Conservation (phyloP, 495 filamentous ascomycete genomes). For the Talaromyces wortmannii region DNA sequence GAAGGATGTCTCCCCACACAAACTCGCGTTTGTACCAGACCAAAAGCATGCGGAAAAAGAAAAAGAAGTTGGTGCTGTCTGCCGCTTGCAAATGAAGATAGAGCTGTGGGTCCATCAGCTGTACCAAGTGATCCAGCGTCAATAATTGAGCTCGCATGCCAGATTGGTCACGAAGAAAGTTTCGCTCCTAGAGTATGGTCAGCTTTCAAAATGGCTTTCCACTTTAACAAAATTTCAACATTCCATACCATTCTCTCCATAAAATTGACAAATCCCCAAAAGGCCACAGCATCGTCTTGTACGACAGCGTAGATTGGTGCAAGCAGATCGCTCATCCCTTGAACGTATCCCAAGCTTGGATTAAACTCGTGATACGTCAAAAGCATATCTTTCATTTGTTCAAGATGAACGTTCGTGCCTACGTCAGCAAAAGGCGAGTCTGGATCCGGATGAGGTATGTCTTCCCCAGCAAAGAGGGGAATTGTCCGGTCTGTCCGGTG, state of each 20-base stretch:
- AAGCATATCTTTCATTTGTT: slow-evolving; percentile 99
- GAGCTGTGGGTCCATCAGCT: slow-evolving; percentile 92
- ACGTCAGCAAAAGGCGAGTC: slow-evolving; percentile 87
- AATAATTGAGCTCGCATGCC: slow-evolving; percentile 91
- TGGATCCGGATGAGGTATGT: slow-evolving; percentile 96
- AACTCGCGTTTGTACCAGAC: slow-evolving; percentile 99
- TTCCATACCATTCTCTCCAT: slow-evolving; percentile 78
- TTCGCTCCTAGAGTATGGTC: slow-evolving; percentile 56
- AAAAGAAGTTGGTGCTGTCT: slow-evolving; percentile 97
- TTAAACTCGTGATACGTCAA: slow-evolving; percentile 98
- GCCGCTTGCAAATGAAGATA: slow-evolving; percentile 84
- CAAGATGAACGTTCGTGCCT: slow-evolving; percentile 94
- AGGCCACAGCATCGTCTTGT: slow-evolving; percentile 94
- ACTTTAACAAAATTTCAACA: background rate
- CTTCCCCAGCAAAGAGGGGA: slow-evolving; percentile 90
- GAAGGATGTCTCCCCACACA: slow-evolving; percentile 74
- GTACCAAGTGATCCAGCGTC: slow-evolving; percentile 86
- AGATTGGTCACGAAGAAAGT: slow-evolving; percentile 91
- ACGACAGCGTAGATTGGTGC: slow-evolving; percentile 94
- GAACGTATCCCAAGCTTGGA: slow-evolving; percentile 86
- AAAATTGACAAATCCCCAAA: slow-evolving; percentile 93
- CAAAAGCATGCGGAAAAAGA: slow-evolving; percentile 97
- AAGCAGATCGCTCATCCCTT: slow-evolving; percentile 96
- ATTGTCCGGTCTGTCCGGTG: slow-evolving; percentile 92
- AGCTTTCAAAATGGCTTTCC: background rate